Percentiles rank a stretch among this genome's conserved stretches.
Conservation (phyloP, 352 stramenopile species). For the Globisporangium recalcitrans region DNA sequence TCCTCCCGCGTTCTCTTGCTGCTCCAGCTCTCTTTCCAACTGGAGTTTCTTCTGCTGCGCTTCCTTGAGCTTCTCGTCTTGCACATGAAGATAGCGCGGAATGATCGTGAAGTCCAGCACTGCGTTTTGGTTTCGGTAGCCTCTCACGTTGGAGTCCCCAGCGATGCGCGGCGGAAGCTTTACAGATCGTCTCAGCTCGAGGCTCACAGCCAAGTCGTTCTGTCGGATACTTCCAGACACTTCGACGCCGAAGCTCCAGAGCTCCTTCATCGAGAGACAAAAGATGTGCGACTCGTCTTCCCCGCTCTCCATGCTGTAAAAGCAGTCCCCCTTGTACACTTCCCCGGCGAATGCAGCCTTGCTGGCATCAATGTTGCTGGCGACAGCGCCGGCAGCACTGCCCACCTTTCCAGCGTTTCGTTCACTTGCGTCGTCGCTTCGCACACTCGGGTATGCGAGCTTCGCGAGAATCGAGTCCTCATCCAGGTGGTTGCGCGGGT, state of each 20-base stretch:
- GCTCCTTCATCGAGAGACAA: constrained; percentile 46
- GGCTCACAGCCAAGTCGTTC: constrained; percentile 30
- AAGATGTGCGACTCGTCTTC: constrained; percentile 45
- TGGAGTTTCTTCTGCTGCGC: constrained; percentile 29
- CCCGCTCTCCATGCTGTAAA: constrained; percentile 56
- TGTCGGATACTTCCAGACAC: constrained; percentile 37
- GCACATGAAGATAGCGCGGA: constrained; percentile 52
- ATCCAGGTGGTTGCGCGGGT: constrained; percentile 73
- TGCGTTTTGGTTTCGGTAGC: constrained; percentile 5
- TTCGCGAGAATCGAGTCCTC: constrained; percentile 49
- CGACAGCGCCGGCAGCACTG: constrained; percentile 15
- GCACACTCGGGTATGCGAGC: constrained; percentile 35
- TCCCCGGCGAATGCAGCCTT: constrained; percentile 13
- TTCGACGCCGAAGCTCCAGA: constrained; percentile 53
- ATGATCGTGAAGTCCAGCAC: constrained; percentile 49
- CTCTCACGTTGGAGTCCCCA: constrained; percentile 4
- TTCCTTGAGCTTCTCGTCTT: constrained; percentile 31
- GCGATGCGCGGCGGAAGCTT: constrained; percentile 38
- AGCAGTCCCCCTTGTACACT: constrained; percentile 22
- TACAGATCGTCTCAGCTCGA: constrained; percentile 43
- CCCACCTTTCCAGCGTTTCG: not conserved
- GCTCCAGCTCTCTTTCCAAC: constrained; percentile 33
- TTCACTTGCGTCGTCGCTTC: not conserved
- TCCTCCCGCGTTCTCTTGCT: constrained; percentile 32
- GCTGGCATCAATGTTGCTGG: constrained; percentile 12